Base-by-base conservation (phyloP, 805 yeast species). In the Ogataea zsoltii region DNA sequence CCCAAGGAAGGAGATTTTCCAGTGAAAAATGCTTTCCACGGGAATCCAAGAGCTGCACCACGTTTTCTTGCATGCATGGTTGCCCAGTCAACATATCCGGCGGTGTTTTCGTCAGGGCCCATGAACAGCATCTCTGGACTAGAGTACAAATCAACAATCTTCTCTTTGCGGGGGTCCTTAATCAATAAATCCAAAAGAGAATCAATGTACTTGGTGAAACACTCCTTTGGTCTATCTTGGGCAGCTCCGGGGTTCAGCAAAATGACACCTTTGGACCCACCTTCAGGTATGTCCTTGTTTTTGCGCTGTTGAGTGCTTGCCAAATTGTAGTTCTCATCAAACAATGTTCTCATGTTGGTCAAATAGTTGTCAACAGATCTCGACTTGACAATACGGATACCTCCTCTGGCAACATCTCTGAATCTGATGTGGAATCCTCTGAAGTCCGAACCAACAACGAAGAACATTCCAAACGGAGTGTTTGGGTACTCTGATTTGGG, bases 101-200 rank as follows among this genome's bases (percentile, higher is more conserved):
- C 98, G 42, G 98, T 91, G 66, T 96, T 96, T 75, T 92, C 99
- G 71, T 92, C 99, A n/a, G 99, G 99, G 44, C 99, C 99, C 83
- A 92, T 85, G 68, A 88, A 92, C 57, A 94, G 72, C 58, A 94
- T 92, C 74, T 92, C 99, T 40, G 87, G 88, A 61, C 85, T 78
- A 46, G 81, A 80, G 65, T 88, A 84, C 46, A 88, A 73, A 65
- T 92, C 98, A 42, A 92, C 91, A 63, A 90, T 85, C 45, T 80
- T 73, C 59, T 86, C 96, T 71, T 88, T 83, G 53, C 83, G 90
- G 42, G 65, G 63, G 44, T 83, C 85, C 49, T 80, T 80, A 59
- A 91, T 79, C 58, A 91, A 74, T 54, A 92, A 75, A 66, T 92
- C 99, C 55, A 92, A 79, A 55, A 94, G 76, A 2, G 98, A 74